Evolutionary conservation across 768 basidiomycete species (phyloP), one percentile per base, ranked within the genome.

Genomic region (Suillus variegatus): DNA sequence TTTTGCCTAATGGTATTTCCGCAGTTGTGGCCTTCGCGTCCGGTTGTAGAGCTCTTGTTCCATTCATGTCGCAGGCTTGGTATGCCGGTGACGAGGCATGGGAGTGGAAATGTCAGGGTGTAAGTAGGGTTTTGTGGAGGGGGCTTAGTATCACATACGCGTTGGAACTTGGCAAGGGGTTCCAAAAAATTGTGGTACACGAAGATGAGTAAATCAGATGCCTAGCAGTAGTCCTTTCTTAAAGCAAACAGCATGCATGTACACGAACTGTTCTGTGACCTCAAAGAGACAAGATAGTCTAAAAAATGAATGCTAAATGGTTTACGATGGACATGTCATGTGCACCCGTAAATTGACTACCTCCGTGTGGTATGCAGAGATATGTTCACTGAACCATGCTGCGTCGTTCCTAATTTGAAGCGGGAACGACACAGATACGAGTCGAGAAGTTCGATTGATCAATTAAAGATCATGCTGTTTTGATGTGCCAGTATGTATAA

Each of bases 61-160:
- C 82, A 13, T 82, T 79, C 65, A 86, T 86, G 84, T 79, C 81
- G 54, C 84, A 86, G 54, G 83, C 73, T 47, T 86, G 83, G 82
- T 86, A 80, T 66, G 75, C 83, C 84, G 0, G 80, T 86, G 41
- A 85, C 85, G 32, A 70, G 56, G 32, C 62, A 65, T 7, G 78
- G 79, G 5, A 79, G 81, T 16, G 85, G 85, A 8, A 85, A 86
- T 64, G 80, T 86, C 44, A 84, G 82, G 0, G 74, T 86, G 41
- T 74, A 81, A 40, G 76, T 77, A 22, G 81, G 76, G 13, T 81
- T 78, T 54, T 6, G 72, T 72, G 40, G 74, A 76, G 1, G 72
- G 78, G 1, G 63, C 63, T n/a, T 4, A 32, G 32, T 6, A 43
- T 80, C 32, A 20, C 71, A 8, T 83, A 82, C 70, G 68, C 61